A percentile compares a stretch with the other conserved stretches of the same genome.
Conservation (phyloP, 2,329 filamentous ascomycete genomes). For the Colletotrichum gloeosporioides region DNA sequence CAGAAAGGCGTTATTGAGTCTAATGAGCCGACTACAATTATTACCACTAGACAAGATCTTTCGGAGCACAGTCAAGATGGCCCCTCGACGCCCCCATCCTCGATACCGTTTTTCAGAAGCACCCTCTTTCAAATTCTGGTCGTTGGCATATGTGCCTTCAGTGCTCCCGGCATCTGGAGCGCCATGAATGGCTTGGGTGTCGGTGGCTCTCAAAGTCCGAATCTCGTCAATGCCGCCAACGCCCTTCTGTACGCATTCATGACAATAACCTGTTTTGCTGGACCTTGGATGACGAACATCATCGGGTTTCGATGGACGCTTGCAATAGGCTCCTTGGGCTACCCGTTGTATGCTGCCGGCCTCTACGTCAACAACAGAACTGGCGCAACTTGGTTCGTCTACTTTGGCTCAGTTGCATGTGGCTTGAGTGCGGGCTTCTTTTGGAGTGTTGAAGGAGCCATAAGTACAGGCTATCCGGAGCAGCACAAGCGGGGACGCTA, state of each 20-base stretch:
- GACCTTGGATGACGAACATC: slow-evolving; percentile 40
- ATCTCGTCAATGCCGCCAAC: slow-evolving; percentile 50
- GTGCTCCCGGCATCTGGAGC: slow-evolving; percentile 46
- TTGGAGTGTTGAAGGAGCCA: slow-evolving; percentile 72
- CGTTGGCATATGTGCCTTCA: slow-evolving; percentile 44
- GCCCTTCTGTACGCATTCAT: slow-evolving; percentile 51
- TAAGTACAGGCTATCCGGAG: slow-evolving; percentile 69
- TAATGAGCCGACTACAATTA: neutral
- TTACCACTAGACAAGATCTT: neutral
- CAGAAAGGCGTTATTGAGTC: neutral
- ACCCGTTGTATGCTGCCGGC: slow-evolving; percentile 68
- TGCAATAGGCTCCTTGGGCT: slow-evolving; percentile 58
- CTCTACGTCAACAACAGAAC: slow-evolving; percentile 63
- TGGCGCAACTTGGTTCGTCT: slow-evolving; percentile 49
- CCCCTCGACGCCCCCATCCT: neutral
- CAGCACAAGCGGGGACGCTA: slow-evolving; percentile 63
- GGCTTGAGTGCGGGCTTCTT: slow-evolving; percentile 70
- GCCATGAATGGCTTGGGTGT: slow-evolving; percentile 45
- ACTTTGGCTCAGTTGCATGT: neutral
- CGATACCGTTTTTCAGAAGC: slow-evolving; percentile 27
- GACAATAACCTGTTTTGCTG: slow-evolving; percentile 46
- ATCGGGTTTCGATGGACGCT: slow-evolving; percentile 42
- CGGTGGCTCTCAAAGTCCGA: slow-evolving; percentile 44
- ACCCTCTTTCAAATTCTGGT: slow-evolving; percentile 43
- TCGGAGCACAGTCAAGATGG: neutral